Conservation (phyloP, 495 filamentous ascomycete genomes). For the Podospora australis region DNA sequence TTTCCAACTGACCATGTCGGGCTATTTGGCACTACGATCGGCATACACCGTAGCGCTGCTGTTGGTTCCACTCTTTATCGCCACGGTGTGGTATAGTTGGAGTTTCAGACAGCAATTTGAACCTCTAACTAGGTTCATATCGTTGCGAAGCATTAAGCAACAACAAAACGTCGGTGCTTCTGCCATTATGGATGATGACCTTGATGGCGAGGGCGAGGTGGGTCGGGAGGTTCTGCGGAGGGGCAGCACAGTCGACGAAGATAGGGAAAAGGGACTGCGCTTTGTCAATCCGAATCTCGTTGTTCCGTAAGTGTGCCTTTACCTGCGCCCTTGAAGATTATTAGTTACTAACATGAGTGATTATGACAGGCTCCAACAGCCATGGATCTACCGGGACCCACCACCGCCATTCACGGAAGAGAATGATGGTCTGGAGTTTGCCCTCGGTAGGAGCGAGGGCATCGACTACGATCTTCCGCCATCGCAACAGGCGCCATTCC, state of each 20-base stretch:
- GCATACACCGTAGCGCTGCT: constrained; percentile 65
- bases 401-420: constrained; percentile 27
- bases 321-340: too few species aligned
- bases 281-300: constrained; percentile 76
- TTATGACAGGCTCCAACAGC: constrained; percentile 36
- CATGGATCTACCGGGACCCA: constrained; percentile 47
- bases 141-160: constrained; percentile 71
- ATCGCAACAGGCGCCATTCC: too few species aligned
- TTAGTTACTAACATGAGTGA: constrained; percentile 18
- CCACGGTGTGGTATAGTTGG: constrained; percentile 79
- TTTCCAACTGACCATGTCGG: constrained; percentile 88
- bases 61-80: constrained; percentile 66
- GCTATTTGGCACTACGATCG: constrained; percentile 67
- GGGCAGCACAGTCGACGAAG: constrained; percentile 56
- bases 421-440: constrained; percentile 3
- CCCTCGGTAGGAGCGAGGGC: constrained; percentile 4
- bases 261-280: constrained; percentile 53
- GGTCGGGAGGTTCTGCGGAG: constrained; percentile 29
- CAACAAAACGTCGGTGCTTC: constrained; percentile 29
- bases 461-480: constrained; percentile 3
- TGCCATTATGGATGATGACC: constrained; percentile 32
- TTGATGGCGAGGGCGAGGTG: constrained; percentile 22
- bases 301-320: constrained; percentile 44
- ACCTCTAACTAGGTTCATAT: constrained; percentile 86
- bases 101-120: constrained; percentile 69